Conservation (phyloP, 2,329 filamentous ascomycete species). For the Annulohypoxylon truncatum region DNA sequence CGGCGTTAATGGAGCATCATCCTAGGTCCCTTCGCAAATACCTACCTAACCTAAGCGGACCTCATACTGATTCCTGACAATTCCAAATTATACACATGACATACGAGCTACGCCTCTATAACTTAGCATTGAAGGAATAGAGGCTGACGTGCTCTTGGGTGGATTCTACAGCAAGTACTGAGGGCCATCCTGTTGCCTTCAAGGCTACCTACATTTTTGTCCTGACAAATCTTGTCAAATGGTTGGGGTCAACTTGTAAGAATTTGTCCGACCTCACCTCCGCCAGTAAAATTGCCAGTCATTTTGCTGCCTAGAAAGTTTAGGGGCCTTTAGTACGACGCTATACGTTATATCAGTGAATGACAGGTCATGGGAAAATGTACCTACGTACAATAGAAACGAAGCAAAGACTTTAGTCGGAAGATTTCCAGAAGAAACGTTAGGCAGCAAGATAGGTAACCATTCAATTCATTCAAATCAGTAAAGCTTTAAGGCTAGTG, state of each 20-base stretch:
- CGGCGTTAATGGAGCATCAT: slow-evolving; percentile 7
- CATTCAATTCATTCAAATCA: not conserved
- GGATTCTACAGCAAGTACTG: not conserved
- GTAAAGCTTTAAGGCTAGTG: not conserved
- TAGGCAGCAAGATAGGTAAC: not conserved
- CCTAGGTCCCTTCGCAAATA: not conserved
- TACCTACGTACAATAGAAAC: not conserved
- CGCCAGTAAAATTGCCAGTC: not conserved
- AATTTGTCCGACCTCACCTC: not conserved
- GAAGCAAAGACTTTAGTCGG: not conserved
- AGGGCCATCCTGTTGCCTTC: not conserved
- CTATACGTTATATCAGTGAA: not conserved
- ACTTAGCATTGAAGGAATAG: not conserved
- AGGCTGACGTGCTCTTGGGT: not conserved
- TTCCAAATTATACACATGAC: not conserved
- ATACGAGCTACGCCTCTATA: not conserved
- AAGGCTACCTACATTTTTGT: no score
- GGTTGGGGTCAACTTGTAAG: not conserved
- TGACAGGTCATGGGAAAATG: not conserved
- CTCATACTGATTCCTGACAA: not conserved
- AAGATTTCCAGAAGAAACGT: not conserved
- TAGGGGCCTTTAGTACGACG: not conserved
- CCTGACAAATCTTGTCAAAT: not conserved
- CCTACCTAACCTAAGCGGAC: no score
- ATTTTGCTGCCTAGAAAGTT: not conserved